A percentile compares a stretch with the other conserved stretches of the same genome.
These are phyloP conservation scores for Mycena epipterygia DNA, from an alignment of 768 basidiomycete genomes.

Conservation along the genomic window DNA sequence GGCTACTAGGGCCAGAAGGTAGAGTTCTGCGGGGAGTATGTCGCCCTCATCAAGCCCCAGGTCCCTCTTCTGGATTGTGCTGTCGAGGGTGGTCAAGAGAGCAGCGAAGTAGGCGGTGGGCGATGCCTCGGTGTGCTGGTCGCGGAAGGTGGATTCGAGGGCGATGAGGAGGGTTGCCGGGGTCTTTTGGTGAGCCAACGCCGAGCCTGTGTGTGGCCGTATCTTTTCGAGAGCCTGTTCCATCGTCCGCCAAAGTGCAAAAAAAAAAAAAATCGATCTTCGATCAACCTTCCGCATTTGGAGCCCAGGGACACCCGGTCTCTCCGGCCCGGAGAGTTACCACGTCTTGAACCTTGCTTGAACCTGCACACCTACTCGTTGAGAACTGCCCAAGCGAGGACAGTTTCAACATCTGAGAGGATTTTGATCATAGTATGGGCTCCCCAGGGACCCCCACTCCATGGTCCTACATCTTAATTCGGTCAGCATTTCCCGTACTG, in stretches of 20 bases:
- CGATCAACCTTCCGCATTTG: neutral
- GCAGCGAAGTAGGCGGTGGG: slow-evolving; percentile 97
- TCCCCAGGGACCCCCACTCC: neutral
- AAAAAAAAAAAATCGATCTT: slow-evolving; percentile 15
- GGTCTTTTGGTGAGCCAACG: slow-evolving; percentile 88
- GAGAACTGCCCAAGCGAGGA: no score
- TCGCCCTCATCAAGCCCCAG: slow-evolving; percentile 72
- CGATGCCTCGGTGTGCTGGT: slow-evolving; percentile 74
- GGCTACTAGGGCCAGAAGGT: slow-evolving; percentile 82
- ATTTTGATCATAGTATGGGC: no score
- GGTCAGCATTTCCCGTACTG: slow-evolving; percentile 18
- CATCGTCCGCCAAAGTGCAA: slow-evolving; percentile 50
- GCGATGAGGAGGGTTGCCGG: slow-evolving; percentile 89
- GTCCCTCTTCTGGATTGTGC: slow-evolving; percentile 75
- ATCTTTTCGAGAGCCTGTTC: slow-evolving; percentile 86
- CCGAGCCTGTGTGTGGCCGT: slow-evolving; percentile 85
- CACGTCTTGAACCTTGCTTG: neutral
- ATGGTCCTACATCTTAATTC: slow-evolving; percentile 57
- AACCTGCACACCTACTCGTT: no score
- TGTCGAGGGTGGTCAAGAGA: slow-evolving; percentile 86
- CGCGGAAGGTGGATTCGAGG: slow-evolving; percentile 83
- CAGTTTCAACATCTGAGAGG: no score
- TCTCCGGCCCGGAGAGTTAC: slow-evolving; percentile 3
- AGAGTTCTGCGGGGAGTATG: slow-evolving; percentile 85
- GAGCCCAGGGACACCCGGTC: no score